Conservation (phyloP, 352 stramenopile genomes). For the Chrysophaeum taylorii region DNA sequence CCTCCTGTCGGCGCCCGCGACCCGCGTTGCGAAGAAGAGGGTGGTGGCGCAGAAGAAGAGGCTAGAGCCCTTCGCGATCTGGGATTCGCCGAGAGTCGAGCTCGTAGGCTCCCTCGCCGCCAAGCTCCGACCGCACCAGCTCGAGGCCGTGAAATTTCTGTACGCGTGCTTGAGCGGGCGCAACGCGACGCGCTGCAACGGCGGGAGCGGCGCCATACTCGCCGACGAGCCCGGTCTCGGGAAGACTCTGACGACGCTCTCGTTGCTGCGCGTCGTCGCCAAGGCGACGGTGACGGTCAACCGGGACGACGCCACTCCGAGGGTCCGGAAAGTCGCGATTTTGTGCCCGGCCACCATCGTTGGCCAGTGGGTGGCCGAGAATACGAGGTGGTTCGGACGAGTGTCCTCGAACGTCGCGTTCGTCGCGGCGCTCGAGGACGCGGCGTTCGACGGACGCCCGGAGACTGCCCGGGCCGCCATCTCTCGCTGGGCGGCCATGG, state of each 20-base stretch:
- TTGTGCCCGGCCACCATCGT: constrained; percentile 46
- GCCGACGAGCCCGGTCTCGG: constrained; percentile 49
- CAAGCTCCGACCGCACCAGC: constrained; percentile 65
- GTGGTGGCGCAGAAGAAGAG: background rate
- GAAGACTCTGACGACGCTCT: constrained; percentile 44
- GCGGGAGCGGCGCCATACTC: constrained; percentile 35
- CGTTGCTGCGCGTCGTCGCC: background rate
- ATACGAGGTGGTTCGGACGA: constrained; percentile 47
- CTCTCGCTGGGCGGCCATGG: background rate
- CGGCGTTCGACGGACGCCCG: background rate
- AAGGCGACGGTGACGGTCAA: background rate
- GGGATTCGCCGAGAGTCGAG: background rate
- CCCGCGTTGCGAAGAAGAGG: background rate
- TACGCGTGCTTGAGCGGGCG: constrained; percentile 54
- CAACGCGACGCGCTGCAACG: too few species aligned
- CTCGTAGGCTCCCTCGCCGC: background rate
- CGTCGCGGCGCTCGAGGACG: background rate
- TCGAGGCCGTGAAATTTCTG: constrained; percentile 79
- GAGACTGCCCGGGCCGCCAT: constrained; percentile 1
- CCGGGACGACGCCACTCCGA: background rate
- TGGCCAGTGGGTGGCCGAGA: constrained; percentile 49
- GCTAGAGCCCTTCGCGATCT: background rate
- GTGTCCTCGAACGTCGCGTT: constrained; percentile 2
- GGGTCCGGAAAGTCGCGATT: constrained; percentile 13
- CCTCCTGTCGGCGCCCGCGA: background rate